A percentile compares a stretch with the other conserved stretches of the same genome.
Conservation (phyloP, 257 asterid genomes). For the Anisodus tanguticus region DNA sequence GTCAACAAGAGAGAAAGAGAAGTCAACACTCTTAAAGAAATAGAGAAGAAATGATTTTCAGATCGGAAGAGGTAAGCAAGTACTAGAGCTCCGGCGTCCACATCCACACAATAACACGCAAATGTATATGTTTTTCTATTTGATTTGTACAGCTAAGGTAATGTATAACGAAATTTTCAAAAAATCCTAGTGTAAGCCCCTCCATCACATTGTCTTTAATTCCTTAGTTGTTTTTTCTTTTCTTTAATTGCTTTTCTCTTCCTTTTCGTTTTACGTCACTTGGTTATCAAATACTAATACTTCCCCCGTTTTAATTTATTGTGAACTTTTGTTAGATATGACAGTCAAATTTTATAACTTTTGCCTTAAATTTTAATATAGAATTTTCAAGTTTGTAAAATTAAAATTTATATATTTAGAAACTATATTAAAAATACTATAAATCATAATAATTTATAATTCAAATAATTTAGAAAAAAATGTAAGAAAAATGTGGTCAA, state of each 20-base stretch:
- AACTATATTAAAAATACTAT: no score
- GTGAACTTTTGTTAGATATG: no score
- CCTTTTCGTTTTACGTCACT: not conserved
- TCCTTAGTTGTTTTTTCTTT: not conserved
- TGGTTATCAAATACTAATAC: no score
- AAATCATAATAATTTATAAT: no score
- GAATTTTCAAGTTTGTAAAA: no score
- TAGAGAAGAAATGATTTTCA: not conserved
- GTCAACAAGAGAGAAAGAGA: not conserved
- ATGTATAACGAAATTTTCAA: not conserved
- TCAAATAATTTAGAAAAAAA: no score
- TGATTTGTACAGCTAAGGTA: constrained; percentile 20
- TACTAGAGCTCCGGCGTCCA: constrained; percentile 27
- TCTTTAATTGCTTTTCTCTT: not conserved
- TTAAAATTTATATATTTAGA: no score
- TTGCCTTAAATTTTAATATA: no score
- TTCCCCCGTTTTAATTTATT: no score
- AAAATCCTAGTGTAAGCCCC: not conserved
- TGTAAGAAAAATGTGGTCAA: no score
- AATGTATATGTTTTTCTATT: not conserved
- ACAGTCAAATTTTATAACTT: no score
- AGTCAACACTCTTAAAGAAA: not conserved
- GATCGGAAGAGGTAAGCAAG: constrained; percentile 28
- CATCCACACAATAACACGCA: constrained; percentile 28
- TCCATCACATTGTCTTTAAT: not conserved